These are phyloP conservation scores for Yarrowia deformans DNA, from an alignment of 805 yeast genomes.

Conservation along the genomic window DNA sequence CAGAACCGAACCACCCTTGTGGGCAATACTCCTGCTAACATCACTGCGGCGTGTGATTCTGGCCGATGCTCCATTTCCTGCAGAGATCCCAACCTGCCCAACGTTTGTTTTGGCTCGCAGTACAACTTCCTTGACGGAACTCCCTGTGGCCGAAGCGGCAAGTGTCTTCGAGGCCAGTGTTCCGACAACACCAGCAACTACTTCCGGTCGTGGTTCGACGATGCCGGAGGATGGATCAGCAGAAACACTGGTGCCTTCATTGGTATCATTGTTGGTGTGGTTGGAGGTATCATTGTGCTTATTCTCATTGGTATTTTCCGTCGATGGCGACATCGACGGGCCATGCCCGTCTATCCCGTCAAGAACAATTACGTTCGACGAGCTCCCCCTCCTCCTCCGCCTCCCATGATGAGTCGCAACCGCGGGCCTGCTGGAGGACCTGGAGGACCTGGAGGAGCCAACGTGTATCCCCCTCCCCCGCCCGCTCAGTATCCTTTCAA, in stretches of 20 bases:
- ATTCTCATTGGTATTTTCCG: slow-evolving; percentile 16
- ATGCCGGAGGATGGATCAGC: slow-evolving; percentile 43
- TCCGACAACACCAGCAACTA: slow-evolving; percentile 45
- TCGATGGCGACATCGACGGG: slow-evolving; percentile 23
- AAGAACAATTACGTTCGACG: slow-evolving; percentile 7
- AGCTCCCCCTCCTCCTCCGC: slow-evolving; percentile 33
- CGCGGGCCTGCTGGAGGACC: not conserved
- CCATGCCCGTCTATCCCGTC: slow-evolving; percentile 4
- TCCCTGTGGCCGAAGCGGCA: slow-evolving; percentile 48
- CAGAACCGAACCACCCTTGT: slow-evolving; percentile 43
- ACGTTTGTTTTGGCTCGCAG: slow-evolving; percentile 45
- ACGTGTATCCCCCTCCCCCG: slow-evolving; percentile 32
- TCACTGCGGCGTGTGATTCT: slow-evolving; percentile 47
- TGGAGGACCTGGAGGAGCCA: not conserved
- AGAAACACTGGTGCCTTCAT: slow-evolving; percentile 44
- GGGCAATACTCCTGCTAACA: slow-evolving; percentile 44
- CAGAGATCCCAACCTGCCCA: slow-evolving; percentile 44
- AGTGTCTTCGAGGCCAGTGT: slow-evolving; percentile 48
- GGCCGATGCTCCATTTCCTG: slow-evolving; percentile 46
- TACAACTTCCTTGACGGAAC: slow-evolving; percentile 51
- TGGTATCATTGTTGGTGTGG: slow-evolving; percentile 44
- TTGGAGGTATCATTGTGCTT: slow-evolving; percentile 41
- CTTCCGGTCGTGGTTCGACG: slow-evolving; percentile 41
- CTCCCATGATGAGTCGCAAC: slow-evolving; percentile 6
- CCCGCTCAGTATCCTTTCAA: slow-evolving; percentile 32